phyloP scores from a whole-genome alignment of 331 rosid species.

The Malus hybrid region DNA sequence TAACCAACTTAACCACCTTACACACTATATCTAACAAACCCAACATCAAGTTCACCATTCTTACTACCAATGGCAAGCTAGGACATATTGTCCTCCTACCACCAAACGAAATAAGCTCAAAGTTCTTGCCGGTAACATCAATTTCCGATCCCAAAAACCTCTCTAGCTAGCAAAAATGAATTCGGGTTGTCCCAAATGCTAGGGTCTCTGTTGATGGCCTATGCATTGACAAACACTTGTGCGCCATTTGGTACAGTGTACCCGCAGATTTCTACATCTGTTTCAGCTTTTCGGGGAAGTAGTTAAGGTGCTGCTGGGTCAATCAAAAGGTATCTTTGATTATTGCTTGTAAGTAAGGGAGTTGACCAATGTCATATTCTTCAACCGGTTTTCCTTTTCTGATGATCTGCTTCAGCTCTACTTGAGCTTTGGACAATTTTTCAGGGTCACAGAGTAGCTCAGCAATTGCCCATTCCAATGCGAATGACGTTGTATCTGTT shows the following conservation, averaged over 20 bases:
- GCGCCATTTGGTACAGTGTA: constrained; percentile 9
- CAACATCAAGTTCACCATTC: background rate
- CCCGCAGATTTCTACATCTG: constrained; percentile 1
- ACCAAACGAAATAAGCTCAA: constrained; percentile 5
- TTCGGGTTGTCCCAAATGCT: background rate
- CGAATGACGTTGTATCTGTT: too few relatives aligned
- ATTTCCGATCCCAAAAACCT: background rate
- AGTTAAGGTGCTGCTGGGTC: constrained; percentile 8
- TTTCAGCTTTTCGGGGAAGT: constrained; percentile 4
- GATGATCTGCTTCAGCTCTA: too few relatives aligned
- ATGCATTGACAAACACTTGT: constrained; percentile 10
- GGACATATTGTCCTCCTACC: constrained; percentile 15
- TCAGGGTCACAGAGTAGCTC: too few relatives aligned
- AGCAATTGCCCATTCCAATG: too few relatives aligned
- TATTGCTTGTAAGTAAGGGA: too few relatives aligned
- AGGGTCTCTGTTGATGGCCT: constrained; percentile 20
- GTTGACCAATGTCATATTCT: too few relatives aligned
- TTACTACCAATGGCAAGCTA: background rate
- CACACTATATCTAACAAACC: background rate
- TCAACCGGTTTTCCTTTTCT: too few relatives aligned
- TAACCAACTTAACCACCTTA: too few relatives aligned
- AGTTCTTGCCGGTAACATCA: background rate
- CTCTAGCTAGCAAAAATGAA: background rate
- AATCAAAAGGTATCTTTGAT: background rate
- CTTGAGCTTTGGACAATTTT: too few relatives aligned